Conservation (phyloP, 495 filamentous ascomycete genomes). For the Podospora bellae-mahoneyi region DNA sequence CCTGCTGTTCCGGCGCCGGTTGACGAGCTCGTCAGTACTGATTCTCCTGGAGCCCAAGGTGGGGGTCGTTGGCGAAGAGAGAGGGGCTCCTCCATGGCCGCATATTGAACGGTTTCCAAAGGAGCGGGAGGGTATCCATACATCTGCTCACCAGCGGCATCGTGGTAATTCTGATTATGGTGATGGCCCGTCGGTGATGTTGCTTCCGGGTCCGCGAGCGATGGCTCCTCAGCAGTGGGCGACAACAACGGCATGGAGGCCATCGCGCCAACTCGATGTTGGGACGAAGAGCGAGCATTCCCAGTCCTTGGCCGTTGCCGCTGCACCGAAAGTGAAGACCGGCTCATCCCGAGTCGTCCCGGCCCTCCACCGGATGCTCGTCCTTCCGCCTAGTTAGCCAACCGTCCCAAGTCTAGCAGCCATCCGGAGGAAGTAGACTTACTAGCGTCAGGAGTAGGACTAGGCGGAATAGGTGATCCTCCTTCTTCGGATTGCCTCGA, state of each 20-base stretch:
- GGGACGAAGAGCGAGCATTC: constrained; percentile 17
- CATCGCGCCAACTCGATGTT: constrained; percentile 8
- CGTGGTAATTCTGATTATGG: not conserved
- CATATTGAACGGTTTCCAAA: not conserved
- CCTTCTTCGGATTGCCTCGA: not conserved
- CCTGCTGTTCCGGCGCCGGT: constrained; percentile 5
- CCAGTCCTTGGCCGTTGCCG: constrained; percentile 26
- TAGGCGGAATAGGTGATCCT: constrained; percentile 29
- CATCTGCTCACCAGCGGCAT: not conserved
- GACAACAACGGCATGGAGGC: constrained; percentile 29
- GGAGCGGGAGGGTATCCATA: constrained; percentile 5
- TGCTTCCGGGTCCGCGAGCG: constrained; percentile 5
- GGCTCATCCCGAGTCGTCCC: constrained; percentile 8
- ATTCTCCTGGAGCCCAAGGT: constrained; percentile 2
- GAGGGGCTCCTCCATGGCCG: constrained; percentile 8
- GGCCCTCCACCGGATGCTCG: constrained; percentile 15
- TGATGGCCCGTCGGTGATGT: not conserved
- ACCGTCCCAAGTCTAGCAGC: not conserved
- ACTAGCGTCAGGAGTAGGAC: constrained; percentile 31
- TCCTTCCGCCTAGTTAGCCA: constrained; percentile 19
- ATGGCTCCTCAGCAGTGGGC: constrained; percentile 34
- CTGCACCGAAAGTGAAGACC: constrained; percentile 20
- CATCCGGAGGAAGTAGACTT: constrained; percentile 6
- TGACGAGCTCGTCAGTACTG: not conserved
- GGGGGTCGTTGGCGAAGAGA: constrained; percentile 6